Conservation (phyloP, 768 basidiomycete genomes). For the Dacryopinax primogenitus region DNA sequence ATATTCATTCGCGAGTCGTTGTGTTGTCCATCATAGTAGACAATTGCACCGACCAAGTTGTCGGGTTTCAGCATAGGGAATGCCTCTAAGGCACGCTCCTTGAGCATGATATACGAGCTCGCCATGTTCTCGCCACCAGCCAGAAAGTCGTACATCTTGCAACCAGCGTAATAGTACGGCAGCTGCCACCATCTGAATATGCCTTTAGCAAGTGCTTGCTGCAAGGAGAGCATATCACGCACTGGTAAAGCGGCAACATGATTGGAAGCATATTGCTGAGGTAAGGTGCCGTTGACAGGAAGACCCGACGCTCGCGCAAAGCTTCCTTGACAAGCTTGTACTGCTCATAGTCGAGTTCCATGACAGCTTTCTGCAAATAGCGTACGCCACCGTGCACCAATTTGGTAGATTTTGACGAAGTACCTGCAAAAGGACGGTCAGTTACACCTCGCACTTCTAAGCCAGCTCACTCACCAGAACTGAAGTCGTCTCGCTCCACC, state of each 20-base stretch:
- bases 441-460: background rate
- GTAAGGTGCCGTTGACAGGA: constrained; percentile 92
- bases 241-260: constrained; percentile 95
- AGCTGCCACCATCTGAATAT: constrained; percentile 76
- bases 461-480: constrained; percentile 45
- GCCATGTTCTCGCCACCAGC: constrained; percentile 98
- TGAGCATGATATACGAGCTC: constrained; percentile 86
- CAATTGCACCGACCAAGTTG: constrained; percentile 84
- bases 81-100: constrained; percentile 79
- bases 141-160: constrained; percentile 90
- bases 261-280: constrained; percentile 87
- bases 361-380: constrained; percentile 91
- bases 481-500: constrained; percentile 87
- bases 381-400: constrained; percentile 96
- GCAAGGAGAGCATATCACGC: constrained; percentile 19
- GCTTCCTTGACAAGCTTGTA: constrained; percentile 95
- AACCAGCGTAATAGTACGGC: constrained; percentile 90
- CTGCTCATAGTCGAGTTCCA: constrained; percentile 92
- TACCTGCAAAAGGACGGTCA: constrained; percentile 42
- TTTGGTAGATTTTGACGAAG: constrained; percentile 94
- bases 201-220: background rate
- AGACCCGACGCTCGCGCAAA: constrained; percentile 80
- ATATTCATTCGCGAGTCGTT: constrained; percentile 99
- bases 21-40: constrained; percentile 98
- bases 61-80: constrained; percentile 95